These are phyloP conservation scores for Erigeron canadensis DNA, from an alignment of 129 eudicot genomes.

Conservation along the genomic window DNA sequence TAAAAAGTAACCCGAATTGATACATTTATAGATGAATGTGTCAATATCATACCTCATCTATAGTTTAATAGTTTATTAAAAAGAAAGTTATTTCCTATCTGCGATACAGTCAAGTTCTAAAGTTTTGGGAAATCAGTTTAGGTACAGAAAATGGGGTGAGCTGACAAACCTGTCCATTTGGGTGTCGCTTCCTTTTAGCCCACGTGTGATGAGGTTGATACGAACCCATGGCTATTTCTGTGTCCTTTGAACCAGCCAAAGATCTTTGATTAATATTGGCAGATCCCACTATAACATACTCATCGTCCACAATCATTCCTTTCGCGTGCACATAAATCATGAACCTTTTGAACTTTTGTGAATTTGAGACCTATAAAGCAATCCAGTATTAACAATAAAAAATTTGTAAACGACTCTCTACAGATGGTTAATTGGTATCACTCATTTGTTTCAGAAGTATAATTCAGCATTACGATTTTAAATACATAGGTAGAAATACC, in stretches of 20 bases:
- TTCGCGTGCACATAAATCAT: slow-evolving; percentile 97
- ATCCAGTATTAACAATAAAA: slow-evolving; percentile 13
- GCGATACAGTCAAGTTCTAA: too few relatives aligned
- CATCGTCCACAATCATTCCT: slow-evolving; percentile 97
- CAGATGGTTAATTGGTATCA: not conserved
- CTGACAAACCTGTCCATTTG: slow-evolving; percentile 73
- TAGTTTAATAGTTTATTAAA: too few relatives aligned
- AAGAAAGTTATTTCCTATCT: too few relatives aligned
- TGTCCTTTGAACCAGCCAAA: slow-evolving; percentile 93
- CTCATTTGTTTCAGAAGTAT: not conserved
- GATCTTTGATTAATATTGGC: slow-evolving; percentile 96
- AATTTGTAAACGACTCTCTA: slow-evolving; percentile 1
- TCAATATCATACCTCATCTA: too few relatives aligned
- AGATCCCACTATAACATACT: slow-evolving; percentile 85
- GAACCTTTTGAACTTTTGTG: slow-evolving; percentile 66
- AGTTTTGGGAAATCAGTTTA: not conserved
- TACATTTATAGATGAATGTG: too few relatives aligned
- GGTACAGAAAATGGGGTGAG: not conserved
- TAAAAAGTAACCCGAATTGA: too few relatives aligned
- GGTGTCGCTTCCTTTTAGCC: slow-evolving; percentile 60
- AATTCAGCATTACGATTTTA: not conserved
- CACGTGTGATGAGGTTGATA: slow-evolving; percentile 87
- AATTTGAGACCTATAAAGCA: slow-evolving; percentile 56
- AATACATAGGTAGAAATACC: slow-evolving; percentile 39
- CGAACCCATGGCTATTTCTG: slow-evolving; percentile 97